Percentiles rank a stretch among this genome's conserved stretches.
These are phyloP conservation scores for Xylona heveae DNA, from an alignment of 495 filamentous ascomycete species.

Conservation along the genomic window DNA sequence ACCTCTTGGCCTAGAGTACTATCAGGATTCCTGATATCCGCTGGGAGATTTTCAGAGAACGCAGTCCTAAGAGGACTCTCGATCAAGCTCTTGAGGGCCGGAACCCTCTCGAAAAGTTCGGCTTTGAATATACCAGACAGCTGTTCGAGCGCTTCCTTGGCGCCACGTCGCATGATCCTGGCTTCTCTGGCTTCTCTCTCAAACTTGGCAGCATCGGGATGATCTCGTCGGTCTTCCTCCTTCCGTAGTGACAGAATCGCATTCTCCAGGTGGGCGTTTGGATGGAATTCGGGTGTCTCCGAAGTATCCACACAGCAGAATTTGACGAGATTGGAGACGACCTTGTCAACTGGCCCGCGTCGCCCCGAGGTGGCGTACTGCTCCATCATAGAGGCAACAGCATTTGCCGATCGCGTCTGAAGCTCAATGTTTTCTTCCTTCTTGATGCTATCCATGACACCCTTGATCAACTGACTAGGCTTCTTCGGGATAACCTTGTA, in stretches of 20 bases:
- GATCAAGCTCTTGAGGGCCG: constrained; percentile 59
- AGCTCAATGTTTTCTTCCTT: constrained; percentile 79
- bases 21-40: constrained; percentile 43
- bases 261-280: constrained; percentile 48
- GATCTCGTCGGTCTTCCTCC: constrained; percentile 88
- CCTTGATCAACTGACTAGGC: constrained; percentile 73
- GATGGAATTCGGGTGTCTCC: constrained; percentile 84
- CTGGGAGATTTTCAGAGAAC: constrained; percentile 50
- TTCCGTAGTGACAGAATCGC: constrained; percentile 82
- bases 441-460: constrained; percentile 96
- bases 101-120: constrained; percentile 54
- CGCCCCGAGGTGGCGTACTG: constrained; percentile 59
- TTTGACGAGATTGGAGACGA: constrained; percentile 81
- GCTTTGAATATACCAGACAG: constrained; percentile 56
- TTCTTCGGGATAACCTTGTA: constrained; percentile 76
- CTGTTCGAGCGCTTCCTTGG: constrained; percentile 87
- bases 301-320: constrained; percentile 95
- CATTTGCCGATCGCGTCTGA: constrained; percentile 68
- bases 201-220: constrained; percentile 71
- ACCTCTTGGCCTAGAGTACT: constrained; percentile 68
- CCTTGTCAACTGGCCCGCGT: constrained; percentile 70
- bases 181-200: constrained; percentile 71
- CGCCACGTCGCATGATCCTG: constrained; percentile 71
- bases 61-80: constrained; percentile 55
- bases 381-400: constrained; percentile 65